These are phyloP conservation scores for Entoloma clypeatum DNA, from an alignment of 1,284 basidiomycete genomes.

Conservation along the genomic window DNA sequence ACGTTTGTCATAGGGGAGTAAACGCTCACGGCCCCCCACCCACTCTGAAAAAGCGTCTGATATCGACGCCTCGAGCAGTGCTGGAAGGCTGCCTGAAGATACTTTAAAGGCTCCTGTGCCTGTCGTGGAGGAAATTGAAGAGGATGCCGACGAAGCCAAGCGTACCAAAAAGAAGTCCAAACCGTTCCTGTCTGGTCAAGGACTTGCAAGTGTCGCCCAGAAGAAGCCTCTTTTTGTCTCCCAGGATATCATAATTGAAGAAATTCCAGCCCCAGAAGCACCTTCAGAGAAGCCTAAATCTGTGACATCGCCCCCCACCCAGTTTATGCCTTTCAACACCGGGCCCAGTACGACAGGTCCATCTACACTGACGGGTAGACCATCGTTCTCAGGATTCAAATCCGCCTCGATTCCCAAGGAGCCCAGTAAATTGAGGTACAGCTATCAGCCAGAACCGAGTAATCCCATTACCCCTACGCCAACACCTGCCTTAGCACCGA, in stretches of 20 bases:
- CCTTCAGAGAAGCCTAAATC: constrained; percentile 20
- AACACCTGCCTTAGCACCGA: constrained; percentile 19
- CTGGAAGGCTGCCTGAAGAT: constrained; percentile 4
- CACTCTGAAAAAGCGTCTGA: constrained; percentile 27
- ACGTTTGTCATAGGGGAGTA: constrained; percentile 50
- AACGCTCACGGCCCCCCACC: constrained; percentile 61
- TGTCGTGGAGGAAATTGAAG: constrained; percentile 33
- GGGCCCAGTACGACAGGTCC: constrained; percentile 9
- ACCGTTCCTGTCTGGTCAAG: constrained; percentile 23
- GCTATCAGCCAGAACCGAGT: constrained; percentile 46
- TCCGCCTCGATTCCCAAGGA: constrained; percentile 52
- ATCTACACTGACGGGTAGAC: constrained; percentile 7
- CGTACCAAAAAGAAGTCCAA: constrained; percentile 30
- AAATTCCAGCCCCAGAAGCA: constrained; percentile 25
- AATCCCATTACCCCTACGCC: constrained; percentile 20
- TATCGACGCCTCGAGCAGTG: constrained; percentile 4
- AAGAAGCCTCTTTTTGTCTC: constrained; percentile 4
- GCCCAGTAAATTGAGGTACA: constrained; percentile 68
- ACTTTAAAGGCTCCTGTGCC: constrained; percentile 17
- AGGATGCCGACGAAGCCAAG: constrained; percentile 24
- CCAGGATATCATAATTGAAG: constrained; percentile 27
- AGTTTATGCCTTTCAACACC: constrained; percentile 1
- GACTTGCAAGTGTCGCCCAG: constrained; percentile 10
- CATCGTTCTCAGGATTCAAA: constrained; percentile 28
- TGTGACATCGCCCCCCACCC: constrained; percentile 15